Evolutionary conservation across 2,329 filamentous ascomycete genomes (phyloP), one percentile per base, ranked within the genome.

Genomic region (Epichloe glyceriae): DNA sequence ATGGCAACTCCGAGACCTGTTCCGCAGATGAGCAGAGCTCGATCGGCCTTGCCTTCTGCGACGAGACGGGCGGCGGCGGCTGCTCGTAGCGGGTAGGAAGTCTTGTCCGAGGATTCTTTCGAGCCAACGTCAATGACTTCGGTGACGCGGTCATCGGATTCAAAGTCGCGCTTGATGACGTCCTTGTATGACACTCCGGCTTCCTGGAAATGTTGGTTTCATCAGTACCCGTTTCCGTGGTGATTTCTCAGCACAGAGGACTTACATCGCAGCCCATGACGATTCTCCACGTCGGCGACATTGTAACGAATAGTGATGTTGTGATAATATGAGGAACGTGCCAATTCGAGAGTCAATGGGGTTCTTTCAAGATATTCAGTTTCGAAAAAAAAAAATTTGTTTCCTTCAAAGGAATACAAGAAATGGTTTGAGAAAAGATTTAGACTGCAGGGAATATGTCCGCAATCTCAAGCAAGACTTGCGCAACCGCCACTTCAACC

Each of bases 1-100:
- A 94, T 94, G 59, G 88, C 88, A 7, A 95, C 88, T 19, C 88
- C 88, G 7, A 95, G 76, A 0, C 88, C 88, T 0, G 88, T 94
- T 2, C 88, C 88, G 70, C 88, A 94, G 70, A 94, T 87, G 41
- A 89, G 71, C 38, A 94, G 73, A 0, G 86, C 88, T 49, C 88
- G 83, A 68, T 94, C 88, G 49, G 79, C 84, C 60, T 80, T 74
- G 42, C 82, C 83, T 5, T 72, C 66, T 4, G 75, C 73, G 11
- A 86, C 76, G 38, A 85, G 71, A 53, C 71, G 70, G 14, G 85
- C 85, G 5, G 86, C 87, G 39, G 79, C 78, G 40, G 87, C 85
- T 52, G 87, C 87, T 40, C 86, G 78, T 66, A 87, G 83, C 0
- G 88, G 86, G 66, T 94, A 94, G 3, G 87, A 83, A 1, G 85